Evolutionary conservation across 176 grass and related monocot species (phyloP).

Genomic region (Oryza meyeriana): DNA sequence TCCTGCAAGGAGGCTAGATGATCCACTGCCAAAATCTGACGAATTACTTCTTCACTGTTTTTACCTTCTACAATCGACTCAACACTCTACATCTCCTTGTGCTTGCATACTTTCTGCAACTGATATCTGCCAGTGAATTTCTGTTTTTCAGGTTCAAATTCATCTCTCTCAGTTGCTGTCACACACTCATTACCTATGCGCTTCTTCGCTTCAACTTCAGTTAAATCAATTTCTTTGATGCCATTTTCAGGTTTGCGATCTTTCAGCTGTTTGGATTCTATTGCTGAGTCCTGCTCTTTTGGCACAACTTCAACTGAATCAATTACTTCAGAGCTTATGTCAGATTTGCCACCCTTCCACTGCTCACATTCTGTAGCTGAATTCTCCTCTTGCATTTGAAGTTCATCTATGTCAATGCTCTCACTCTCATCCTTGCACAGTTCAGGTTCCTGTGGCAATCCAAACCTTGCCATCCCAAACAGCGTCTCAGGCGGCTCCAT

Average conservation of each 20-base stretch:
- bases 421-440: constrained; percentile 16
- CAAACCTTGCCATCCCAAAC: constrained; percentile 73
- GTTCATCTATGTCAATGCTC: neutral
- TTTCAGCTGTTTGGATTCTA: neutral
- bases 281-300: neutral
- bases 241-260: neutral
- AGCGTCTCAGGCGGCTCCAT: constrained; percentile 40
- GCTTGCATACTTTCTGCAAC: neutral
- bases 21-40: neutral
- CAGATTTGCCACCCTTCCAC: neutral
- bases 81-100: neutral
- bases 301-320: neutral
- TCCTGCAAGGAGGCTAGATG: neutral
- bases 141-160: neutral
- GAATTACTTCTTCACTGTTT: neutral
- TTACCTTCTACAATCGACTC: neutral
- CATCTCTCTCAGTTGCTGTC: neutral
- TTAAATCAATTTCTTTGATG: neutral
- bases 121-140: neutral
- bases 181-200: neutral
- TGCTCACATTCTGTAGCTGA: constrained; percentile 8
- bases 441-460: constrained; percentile 30
- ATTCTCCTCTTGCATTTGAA: neutral
- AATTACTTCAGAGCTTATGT: neutral
- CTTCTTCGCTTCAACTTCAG: neutral